Conservation (phyloP, 2,329 filamentous ascomycete genomes). For the Fusarium secorum region DNA sequence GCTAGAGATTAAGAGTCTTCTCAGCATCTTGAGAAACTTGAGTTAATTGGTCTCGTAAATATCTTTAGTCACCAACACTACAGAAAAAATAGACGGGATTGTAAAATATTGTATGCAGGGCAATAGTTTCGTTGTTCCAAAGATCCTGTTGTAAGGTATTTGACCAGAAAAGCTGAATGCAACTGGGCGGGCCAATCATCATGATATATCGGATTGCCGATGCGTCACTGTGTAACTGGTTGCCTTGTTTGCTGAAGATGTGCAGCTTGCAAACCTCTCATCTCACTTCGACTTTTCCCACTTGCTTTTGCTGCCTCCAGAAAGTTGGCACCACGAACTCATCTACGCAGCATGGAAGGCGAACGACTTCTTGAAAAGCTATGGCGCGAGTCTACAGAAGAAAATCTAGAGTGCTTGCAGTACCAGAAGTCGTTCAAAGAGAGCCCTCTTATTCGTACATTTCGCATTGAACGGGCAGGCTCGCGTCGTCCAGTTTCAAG, state of each 20-base stretch:
- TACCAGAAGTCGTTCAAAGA: not conserved
- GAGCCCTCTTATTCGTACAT: not conserved
- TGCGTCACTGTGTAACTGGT: not conserved
- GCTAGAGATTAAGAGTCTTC: too few relatives aligned
- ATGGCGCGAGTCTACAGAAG: not conserved
- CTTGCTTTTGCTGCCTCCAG: not conserved
- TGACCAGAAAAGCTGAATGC: not conserved
- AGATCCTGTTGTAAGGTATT: too few relatives aligned
- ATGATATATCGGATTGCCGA: not conserved
- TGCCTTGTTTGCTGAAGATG: not conserved
- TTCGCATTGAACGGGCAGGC: not conserved
- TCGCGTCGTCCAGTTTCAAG: not conserved
- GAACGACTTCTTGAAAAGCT: not conserved
- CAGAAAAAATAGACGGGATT: rapidly evolving
- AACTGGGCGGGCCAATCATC: not conserved
- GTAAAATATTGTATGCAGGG: not conserved
- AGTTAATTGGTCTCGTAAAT: not conserved
- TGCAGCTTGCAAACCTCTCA: not conserved
- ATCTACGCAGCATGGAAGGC: not conserved
- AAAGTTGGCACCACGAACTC: not conserved
- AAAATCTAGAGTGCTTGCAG: not conserved
- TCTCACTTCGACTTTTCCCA: not conserved
- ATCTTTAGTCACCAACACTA: not conserved
- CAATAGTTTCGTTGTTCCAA: rapidly evolving
- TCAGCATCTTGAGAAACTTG: not conserved